A percentile compares a stretch with the other conserved stretches of the same genome.
These are phyloP conservation scores for Cyclotella sp. DNA, from an alignment of 108 stramenopile species.

Conservation along the genomic window DNA sequence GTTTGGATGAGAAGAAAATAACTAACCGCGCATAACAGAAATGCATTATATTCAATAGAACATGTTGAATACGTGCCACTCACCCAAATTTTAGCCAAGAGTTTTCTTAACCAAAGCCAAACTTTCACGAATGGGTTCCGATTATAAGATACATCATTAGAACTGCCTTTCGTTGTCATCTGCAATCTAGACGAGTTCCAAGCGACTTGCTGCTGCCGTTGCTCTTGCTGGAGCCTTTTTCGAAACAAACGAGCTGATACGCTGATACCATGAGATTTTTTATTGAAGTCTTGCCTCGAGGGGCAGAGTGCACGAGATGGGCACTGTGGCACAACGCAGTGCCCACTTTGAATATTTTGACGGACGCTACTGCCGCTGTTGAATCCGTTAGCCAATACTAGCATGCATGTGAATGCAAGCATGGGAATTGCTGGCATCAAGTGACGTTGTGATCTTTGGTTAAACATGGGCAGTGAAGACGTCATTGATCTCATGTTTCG, in stretches of 20 bases:
- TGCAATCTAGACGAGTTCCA: not conserved
- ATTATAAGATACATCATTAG: slow-evolving; percentile 4
- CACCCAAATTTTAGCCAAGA: slow-evolving; percentile 25
- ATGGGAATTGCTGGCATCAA: not conserved
- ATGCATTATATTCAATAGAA: not conserved
- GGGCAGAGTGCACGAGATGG: not conserved
- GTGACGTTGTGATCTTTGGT: too few relatives aligned
- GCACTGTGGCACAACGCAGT: not conserved
- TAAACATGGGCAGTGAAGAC: too few relatives aligned
- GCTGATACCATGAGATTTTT: not conserved
- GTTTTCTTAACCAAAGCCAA: slow-evolving; percentile 26
- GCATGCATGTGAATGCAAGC: not conserved
- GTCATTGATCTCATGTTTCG: too few relatives aligned
- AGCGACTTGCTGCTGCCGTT: not conserved
- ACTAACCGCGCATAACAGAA: not conserved
- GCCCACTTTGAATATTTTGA: not conserved
- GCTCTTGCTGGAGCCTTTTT: not conserved
- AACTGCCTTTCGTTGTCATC: slow-evolving; percentile 7
- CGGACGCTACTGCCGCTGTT: not conserved
- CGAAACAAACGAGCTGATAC: not conserved
- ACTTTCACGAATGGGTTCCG: slow-evolving; percentile 15
- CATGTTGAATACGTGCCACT: not conserved
- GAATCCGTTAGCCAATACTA: not conserved
- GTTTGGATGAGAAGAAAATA: not conserved
- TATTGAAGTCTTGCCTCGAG: not conserved